phyloP scores from a whole-genome alignment of 768 basidiomycete species.

The Kwoniella pini region DNA sequence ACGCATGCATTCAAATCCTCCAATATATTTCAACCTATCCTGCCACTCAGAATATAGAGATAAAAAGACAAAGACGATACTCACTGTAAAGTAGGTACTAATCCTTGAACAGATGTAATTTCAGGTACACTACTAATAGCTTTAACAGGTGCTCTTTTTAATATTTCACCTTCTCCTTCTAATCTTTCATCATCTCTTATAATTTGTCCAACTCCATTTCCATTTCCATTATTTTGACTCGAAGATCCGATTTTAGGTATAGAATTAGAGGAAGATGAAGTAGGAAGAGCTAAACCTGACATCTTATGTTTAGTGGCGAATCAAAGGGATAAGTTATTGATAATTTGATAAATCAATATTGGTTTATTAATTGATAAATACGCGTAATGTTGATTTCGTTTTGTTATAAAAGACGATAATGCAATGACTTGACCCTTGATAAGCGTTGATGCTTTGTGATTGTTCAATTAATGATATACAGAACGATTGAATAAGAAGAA shows the following conservation, averaged over 20 bases:
- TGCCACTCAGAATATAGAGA: too few relatives aligned
- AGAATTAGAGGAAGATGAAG: constrained; percentile 6
- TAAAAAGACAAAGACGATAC: constrained; percentile 33
- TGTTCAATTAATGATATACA: too few relatives aligned
- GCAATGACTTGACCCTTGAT: too few relatives aligned
- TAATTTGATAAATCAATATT: too few relatives aligned
- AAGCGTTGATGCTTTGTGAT: too few relatives aligned
- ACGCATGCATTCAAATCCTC: too few relatives aligned
- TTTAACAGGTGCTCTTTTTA: constrained; percentile 22
- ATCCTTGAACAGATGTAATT: constrained; percentile 94
- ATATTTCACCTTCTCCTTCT: constrained; percentile 16
- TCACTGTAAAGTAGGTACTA: constrained; percentile 93
- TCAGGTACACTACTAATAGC: constrained; percentile 55
- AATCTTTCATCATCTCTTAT: constrained; percentile 9
- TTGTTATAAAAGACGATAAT: too few relatives aligned
- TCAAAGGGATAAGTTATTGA: background rate
- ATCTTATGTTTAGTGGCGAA: constrained; percentile 10
- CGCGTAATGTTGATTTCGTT: too few relatives aligned
- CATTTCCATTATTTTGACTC: background rate
- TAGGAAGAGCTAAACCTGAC: constrained; percentile 31
- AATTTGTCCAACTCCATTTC: background rate
- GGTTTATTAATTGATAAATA: too few relatives aligned
- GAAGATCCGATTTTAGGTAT: background rate
- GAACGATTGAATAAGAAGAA: too few relatives aligned
- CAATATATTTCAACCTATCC: too few relatives aligned